A percentile compares a stretch with the other conserved stretches of the same genome.
Conservation (phyloP, 179 eudicot genomes). For the Beta macrorhiza region DNA sequence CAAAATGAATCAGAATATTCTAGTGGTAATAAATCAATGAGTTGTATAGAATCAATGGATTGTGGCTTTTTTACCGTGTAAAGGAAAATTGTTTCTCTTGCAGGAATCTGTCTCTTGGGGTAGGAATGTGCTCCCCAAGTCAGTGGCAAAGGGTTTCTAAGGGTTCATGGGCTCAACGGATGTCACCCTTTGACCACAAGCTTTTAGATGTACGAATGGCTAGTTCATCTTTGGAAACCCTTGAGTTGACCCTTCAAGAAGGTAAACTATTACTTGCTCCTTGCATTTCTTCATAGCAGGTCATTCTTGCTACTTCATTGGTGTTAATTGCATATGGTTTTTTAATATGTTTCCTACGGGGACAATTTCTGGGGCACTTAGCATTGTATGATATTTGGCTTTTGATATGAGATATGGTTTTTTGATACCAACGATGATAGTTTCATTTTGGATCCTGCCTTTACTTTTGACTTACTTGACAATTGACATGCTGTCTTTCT, state of each 20-base stretch:
- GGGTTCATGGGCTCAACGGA: slow-evolving; percentile 66
- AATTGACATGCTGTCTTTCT: background rate
- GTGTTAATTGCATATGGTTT: background rate
- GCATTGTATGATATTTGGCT: background rate
- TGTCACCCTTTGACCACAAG: slow-evolving; percentile 92
- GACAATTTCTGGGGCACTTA: background rate
- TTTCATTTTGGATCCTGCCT: background rate
- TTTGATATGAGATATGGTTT: background rate
- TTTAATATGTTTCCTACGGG: background rate
- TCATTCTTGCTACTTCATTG: slow-evolving; percentile 13
- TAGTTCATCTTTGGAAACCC: slow-evolving; percentile 44
- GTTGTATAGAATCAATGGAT: background rate
- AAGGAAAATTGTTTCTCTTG: slow-evolving; percentile 5
- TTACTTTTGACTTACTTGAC: background rate
- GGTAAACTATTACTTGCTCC: slow-evolving; percentile 43
- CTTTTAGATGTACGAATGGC: slow-evolving; percentile 62
- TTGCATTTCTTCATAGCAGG: background rate
- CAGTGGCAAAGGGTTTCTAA: slow-evolving; percentile 72
- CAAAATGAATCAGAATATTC: too few species aligned
- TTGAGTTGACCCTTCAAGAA: slow-evolving; percentile 61
- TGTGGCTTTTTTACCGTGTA: background rate
- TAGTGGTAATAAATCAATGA: background rate
- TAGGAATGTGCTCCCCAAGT: slow-evolving; percentile 84
- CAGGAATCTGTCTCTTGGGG: slow-evolving; percentile 76
- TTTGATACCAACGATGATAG: background rate